phyloP scores from a whole-genome alignment of 257 asterid genomes.

The Perilla frutescens region DNA sequence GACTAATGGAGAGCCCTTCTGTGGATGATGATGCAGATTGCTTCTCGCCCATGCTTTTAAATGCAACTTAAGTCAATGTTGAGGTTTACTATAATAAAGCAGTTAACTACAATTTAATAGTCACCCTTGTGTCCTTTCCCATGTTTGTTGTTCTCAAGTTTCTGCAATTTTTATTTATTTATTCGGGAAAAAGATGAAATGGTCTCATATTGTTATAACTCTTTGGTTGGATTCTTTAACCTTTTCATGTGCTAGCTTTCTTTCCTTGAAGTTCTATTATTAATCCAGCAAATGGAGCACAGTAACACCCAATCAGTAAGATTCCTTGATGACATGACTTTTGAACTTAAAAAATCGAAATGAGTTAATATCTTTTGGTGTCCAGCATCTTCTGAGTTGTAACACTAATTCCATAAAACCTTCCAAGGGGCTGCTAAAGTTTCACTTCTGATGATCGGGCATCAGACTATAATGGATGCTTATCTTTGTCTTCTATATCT shows the following conservation, averaged over 20 bases:
- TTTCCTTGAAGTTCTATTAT: slow-evolving; percentile 88
- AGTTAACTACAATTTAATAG: slow-evolving; percentile 94
- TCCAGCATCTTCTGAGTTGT: slow-evolving; percentile 7
- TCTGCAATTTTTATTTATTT: slow-evolving; percentile 20
- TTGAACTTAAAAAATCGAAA: slow-evolving; percentile 15
- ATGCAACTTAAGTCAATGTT: slow-evolving; percentile 88
- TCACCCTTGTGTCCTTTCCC: slow-evolving; percentile 96
- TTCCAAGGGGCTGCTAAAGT: slow-evolving; percentile 98
- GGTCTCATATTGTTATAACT: slow-evolving; percentile 27
- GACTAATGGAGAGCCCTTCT: slow-evolving; percentile 97
- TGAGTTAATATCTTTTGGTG: slow-evolving; percentile 5
- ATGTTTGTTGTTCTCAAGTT: slow-evolving; percentile 22
- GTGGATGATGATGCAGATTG: slow-evolving; percentile 94
- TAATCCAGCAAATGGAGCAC: slow-evolving; percentile 97
- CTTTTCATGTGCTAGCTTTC: slow-evolving; percentile 60
- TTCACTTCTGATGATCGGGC: slow-evolving; percentile 92
- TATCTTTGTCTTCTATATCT: slow-evolving; percentile 96
- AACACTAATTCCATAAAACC: slow-evolving; percentile 23
- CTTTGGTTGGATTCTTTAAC: slow-evolving; percentile 60
- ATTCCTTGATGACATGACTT: background rate
- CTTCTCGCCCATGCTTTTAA: slow-evolving; percentile 90
- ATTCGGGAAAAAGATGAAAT: background rate
- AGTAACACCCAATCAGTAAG: slow-evolving; percentile 96
- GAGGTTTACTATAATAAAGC: slow-evolving; percentile 96
- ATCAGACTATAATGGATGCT: slow-evolving; percentile 98